Evolutionary conservation across 1,284 basidiomycete genomes (phyloP), one percentile per base, ranked within the genome.

Genomic region (Grifola frondosa): DNA sequence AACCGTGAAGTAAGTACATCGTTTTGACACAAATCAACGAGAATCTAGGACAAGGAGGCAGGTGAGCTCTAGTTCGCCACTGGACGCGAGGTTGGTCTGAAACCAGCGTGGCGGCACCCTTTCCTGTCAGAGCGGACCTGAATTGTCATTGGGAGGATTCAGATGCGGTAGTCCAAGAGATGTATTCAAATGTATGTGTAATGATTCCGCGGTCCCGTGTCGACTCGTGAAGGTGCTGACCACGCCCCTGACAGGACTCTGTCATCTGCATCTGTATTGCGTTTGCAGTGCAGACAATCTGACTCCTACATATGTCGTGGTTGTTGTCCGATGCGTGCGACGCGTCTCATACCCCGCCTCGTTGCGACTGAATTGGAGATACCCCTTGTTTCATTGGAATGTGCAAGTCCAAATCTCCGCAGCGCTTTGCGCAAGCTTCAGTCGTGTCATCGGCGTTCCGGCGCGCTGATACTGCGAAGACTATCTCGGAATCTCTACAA

Each of bases 21-120:
- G 88, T 91, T 31, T 69, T 88, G 40, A 88, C 87, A 30, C 87
- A 89, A 59, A 82, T 88, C 50, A 86, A 80, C 61, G 85, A 89
- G 70, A 90, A 90, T 57, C 67, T 78, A 44, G 84, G 84, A 5
- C 88, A 91, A 63, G 88, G 86, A 43, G 85, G 84, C 57, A 77
- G 87, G 87, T 88, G 56, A 62, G 77, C 56, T 30, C 13, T 15
- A 52, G 11, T 16, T 32, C 19, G 16, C 12, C 19, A 35, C 21
- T 12, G 19, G 31, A 30, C 20, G 43, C 31, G 33, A 40, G 29
- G 37, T 34, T 15, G n/a, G 30, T 31, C 43, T 41, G 38, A 32
- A 39, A 16, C 24, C 16, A 22, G 37, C n/a, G 30, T 33, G 37
- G 38, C 22, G 41, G 32, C 24, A 34, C 30, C 5, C 16, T 19